Evolutionary conservation across 768 basidiomycete genomes (phyloP), one percentile per base, ranked within the genome.

Genomic region (Phaeolepiota aurea): DNA sequence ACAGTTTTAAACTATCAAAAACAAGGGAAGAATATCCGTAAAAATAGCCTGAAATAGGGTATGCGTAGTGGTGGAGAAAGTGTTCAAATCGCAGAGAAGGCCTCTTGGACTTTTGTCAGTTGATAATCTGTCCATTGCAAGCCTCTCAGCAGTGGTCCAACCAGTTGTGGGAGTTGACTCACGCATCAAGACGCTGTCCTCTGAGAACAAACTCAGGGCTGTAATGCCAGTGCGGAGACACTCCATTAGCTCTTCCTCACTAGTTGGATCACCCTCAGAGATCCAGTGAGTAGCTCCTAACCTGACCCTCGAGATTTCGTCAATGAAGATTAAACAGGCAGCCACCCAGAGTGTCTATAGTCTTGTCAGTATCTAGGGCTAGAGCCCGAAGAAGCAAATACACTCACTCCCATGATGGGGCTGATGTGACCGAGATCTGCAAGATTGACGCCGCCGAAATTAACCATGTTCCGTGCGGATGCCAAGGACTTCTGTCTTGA

Each of bases 331-430:
- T 34, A 64, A 58, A 47, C 67, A 70, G 22, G 71, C 69, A 32
- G 57, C 60, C 55, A 63, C 61, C 69, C 71, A 73, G 5, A 73
- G 52, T 3, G 66, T 69, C 70, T 72, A 46, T 38, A 46, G 33
- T 19, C 22, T 43, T 47, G 11, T 25, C n/a, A 45, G 21, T 38
- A 44, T 34, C 20, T n/a, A 37, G 31, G 37, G 22, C 32, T 32
- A 38, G 25, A 45, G 20, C 14, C 42, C 37, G 20, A 40, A 40
- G 48, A 41, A 33, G 43, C 28, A 20, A 33, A 48, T 41, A 15
- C 20, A 65, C 72, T 55, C 54, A 75, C 73, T n/a, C 68, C 70
- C 64, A 73, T 66, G 18, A 76, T 69, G 11, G 73, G 69, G 50
- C 69, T 72, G 19, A 72, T 54, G 44, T 58, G 55, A 2, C 64